phyloP scores from a whole-genome alignment of 2,329 filamentous ascomycete species.

The Neopestalotiopsis rosae region DNA sequence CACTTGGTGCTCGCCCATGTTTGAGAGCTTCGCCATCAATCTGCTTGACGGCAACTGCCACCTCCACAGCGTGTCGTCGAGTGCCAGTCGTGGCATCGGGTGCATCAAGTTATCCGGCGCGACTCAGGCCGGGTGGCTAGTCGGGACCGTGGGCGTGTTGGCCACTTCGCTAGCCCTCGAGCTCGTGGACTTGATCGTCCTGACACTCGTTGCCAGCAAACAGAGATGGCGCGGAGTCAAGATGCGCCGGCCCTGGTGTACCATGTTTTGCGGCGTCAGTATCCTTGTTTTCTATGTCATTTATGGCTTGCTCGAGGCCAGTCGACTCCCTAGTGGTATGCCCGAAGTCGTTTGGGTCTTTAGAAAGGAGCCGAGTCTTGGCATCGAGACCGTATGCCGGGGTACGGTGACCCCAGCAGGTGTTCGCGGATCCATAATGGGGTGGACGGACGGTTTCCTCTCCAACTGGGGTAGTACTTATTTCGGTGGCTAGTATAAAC shows the following conservation, averaged over 20 bases:
- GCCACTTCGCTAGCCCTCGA: conserved; percentile 20
- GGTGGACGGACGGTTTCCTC: conserved; percentile 14
- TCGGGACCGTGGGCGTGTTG: conserved; percentile 20
- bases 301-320: conserved; percentile 10
- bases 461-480: conserved; percentile 12
- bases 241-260: conserved; percentile 24
- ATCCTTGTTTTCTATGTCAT: conserved; percentile 17
- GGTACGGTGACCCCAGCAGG: conserved; percentile 3
- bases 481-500: background rate
- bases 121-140: conserved; percentile 22
- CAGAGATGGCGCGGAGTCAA: conserved; percentile 17
- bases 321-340: conserved; percentile 8
- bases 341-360: conserved; percentile 13
- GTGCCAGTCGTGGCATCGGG: conserved; percentile 21
- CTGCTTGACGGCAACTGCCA: conserved; percentile 20
- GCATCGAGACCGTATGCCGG: conserved; percentile 11
- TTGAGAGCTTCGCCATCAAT: conserved; percentile 19
- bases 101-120: conserved; percentile 22
- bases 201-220: conserved; percentile 18
- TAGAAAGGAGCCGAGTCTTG: conserved; percentile 12
- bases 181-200: conserved; percentile 19
- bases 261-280: conserved; percentile 23
- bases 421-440: conserved; percentile 9
- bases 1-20: conserved; percentile 24
- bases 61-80: conserved; percentile 8